phyloP scores from a whole-genome alignment of 2,329 filamentous ascomycete species.

The Colletotrichum limetticola region DNA sequence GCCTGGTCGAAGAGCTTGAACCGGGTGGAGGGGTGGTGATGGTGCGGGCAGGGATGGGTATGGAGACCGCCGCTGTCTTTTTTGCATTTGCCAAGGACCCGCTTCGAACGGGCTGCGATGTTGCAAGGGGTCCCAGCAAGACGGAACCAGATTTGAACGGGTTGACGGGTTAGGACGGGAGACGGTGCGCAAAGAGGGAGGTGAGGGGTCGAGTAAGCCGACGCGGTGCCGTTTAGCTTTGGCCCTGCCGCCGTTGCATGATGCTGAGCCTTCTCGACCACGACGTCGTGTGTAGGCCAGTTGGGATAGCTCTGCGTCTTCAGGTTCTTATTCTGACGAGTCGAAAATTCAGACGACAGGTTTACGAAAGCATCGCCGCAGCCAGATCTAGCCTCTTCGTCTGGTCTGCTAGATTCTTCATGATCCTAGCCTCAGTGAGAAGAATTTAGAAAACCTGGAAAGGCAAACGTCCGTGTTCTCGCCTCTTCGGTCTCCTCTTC shows the following conservation, averaged over 20 bases:
- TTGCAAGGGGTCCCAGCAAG: slow-evolving; percentile 17
- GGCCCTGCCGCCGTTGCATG: slow-evolving; percentile 28
- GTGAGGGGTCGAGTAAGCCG: slow-evolving; percentile 29
- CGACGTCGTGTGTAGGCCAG: slow-evolving; percentile 16
- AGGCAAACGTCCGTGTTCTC: slow-evolving; percentile 23
- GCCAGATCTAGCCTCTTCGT: slow-evolving; percentile 13
- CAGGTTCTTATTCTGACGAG: slow-evolving; percentile 9
- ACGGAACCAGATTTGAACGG: slow-evolving; percentile 1
- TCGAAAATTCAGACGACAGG: slow-evolving; percentile 24
- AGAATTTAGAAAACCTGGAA: neutral
- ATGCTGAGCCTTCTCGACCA: slow-evolving; percentile 33
- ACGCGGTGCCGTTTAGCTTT: slow-evolving; percentile 33
- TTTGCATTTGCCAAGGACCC: slow-evolving; percentile 18
- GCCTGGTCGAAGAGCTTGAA: slow-evolving; percentile 27
- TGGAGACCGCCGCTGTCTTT: slow-evolving; percentile 4
- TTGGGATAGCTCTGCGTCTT: slow-evolving; percentile 11
- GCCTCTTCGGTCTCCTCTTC: slow-evolving; percentile 17
- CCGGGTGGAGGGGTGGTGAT: slow-evolving; percentile 4
- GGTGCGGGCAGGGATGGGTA: slow-evolving; percentile 24
- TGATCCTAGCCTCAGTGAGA: slow-evolving; percentile 6
- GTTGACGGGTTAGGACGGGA: slow-evolving; percentile 13
- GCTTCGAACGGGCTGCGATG: slow-evolving; percentile 16
- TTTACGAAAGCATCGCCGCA: slow-evolving; percentile 31
- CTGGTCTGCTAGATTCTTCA: neutral
- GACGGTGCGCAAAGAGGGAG: slow-evolving; percentile 28